Base-by-base conservation (phyloP, 305 asterid species). In the Plantago coronopus region DNA sequence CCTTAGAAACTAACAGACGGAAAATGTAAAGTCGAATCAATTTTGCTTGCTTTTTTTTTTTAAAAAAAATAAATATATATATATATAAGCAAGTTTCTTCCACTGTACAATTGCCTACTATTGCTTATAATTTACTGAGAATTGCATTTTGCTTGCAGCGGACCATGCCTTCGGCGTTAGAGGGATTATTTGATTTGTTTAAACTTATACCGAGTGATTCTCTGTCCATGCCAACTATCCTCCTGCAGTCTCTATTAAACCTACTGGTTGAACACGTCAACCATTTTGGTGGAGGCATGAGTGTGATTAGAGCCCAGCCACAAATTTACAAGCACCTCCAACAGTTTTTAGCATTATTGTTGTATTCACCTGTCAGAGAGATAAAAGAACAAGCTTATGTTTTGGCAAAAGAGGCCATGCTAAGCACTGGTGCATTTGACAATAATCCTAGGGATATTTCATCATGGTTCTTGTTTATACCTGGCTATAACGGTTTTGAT, bases 371-470 rank as follows among this genome's bases (percentile, higher is more conserved):
- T 59, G 67, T 67, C 64, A 78, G 74, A 62, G 76, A 78, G 75
- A 79, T 81, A 68, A 87, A 78, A 74, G 82, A 89, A 69, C 87
- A 71, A 56, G 99, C 97, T 58, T 85, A 84, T 78, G 65, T 63
- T 70, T 79, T 93, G 69, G 96, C 97, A 58, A 81, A 79, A 74
- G 84, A 88, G 66, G 88, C 96, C 70, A 81, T 89, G 81, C 76
- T 79, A 55, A 89, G 99, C 80, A 81, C 96, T 44, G 99, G 97
- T 58, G 97, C 99, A 72, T 89, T 93, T 78, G 97, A 87, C 73
- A 77, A 71, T 56, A 84, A 85, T 61, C 71, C 81, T 19, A 79
- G 67, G 75, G 99, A 93, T 67, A 77, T 89, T 72, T 78, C 81
- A 72, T 77, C 72, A 22, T 93, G 99, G 99, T 87, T 93, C 81